phyloP scores from a whole-genome alignment of 139 green algal genomes.

The Diplosphaera chodatii region DNA sequence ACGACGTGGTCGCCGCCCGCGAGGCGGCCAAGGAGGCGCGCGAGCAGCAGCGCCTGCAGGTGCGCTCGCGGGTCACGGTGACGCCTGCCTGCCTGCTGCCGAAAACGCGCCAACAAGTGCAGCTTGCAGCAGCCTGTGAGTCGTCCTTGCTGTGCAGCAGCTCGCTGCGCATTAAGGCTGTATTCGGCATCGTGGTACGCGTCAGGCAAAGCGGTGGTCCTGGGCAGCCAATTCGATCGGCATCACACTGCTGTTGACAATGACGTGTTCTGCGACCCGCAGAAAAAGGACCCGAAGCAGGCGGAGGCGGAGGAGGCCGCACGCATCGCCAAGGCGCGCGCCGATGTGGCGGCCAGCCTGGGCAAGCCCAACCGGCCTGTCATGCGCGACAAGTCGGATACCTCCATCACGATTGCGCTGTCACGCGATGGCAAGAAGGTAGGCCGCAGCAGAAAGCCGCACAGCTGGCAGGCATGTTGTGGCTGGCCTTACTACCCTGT shows the following conservation, averaged over 20 bases:
- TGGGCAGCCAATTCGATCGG: too few species aligned
- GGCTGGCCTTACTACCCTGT: too few species aligned
- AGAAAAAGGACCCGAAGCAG: background rate
- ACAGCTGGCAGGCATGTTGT: too few species aligned
- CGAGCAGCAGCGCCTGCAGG: background rate
- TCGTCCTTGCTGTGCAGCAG: too few species aligned
- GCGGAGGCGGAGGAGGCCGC: background rate
- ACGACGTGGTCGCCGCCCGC: background rate
- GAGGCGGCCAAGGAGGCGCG: background rate
- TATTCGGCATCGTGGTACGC: too few species aligned
- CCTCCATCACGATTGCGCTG: constrained; percentile 4
- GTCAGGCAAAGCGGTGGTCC: too few species aligned
- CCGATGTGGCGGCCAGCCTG: background rate
- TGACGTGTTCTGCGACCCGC: background rate
- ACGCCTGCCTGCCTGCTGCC: background rate
- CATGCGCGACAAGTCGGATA: background rate
- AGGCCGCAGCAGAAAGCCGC: background rate
- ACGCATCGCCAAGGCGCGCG: background rate
- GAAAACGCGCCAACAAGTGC: too few species aligned
- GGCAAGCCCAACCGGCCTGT: background rate
- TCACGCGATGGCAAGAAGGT: background rate
- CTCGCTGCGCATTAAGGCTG: too few species aligned
- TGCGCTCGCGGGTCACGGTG: too few species aligned
- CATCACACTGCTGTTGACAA: background rate
- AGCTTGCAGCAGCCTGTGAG: too few species aligned